A percentile compares a stretch with the other conserved stretches of the same genome.
Evolutionary conservation across 257 asterid genomes (phyloP).

Genomic region (Petunia axillaris): DNA sequence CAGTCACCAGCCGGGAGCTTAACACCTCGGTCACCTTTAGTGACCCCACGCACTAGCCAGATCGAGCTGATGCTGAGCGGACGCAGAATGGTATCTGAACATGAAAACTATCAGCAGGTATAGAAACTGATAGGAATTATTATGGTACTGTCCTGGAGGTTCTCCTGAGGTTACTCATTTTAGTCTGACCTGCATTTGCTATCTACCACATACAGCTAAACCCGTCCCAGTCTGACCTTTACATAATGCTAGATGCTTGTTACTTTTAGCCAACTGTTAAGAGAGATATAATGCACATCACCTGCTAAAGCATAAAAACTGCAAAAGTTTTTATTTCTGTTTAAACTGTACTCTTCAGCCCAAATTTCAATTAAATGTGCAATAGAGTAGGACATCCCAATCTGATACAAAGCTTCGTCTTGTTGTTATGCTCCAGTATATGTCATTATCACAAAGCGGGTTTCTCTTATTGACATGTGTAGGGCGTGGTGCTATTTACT

Average conservation of each 20-base stretch:
- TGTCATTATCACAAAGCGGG: slow-evolving; percentile 15
- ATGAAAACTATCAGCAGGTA: slow-evolving; percentile 93
- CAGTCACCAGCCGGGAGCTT: slow-evolving; percentile 72
- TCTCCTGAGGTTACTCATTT: slow-evolving; percentile 15
- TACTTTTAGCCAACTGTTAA: background rate
- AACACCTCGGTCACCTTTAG: slow-evolving; percentile 91
- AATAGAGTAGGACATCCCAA: background rate
- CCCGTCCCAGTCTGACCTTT: background rate
- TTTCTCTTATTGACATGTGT: slow-evolving; percentile 9
- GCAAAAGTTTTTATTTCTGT: background rate
- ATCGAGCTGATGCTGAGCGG: slow-evolving; percentile 76
- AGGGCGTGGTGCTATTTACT: slow-evolving; percentile 2
- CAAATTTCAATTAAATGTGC: slow-evolving; percentile 13
- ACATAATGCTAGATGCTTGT: background rate
- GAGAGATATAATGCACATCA: background rate
- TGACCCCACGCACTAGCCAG: slow-evolving; percentile 82
- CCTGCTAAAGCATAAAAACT: too few relatives aligned
- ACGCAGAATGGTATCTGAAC: slow-evolving; percentile 66
- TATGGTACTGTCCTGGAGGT: slow-evolving; percentile 6
- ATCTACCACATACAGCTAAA: slow-evolving; percentile 8
- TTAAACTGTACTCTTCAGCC: background rate
- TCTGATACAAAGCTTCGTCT: slow-evolving; percentile 2
- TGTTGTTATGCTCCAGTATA: background rate
- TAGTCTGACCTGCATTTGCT: slow-evolving; percentile 1
- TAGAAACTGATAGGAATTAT: slow-evolving; percentile 2